phyloP scores from a whole-genome alignment of 768 basidiomycete species.

The Hebeloma cylindrosporum region DNA sequence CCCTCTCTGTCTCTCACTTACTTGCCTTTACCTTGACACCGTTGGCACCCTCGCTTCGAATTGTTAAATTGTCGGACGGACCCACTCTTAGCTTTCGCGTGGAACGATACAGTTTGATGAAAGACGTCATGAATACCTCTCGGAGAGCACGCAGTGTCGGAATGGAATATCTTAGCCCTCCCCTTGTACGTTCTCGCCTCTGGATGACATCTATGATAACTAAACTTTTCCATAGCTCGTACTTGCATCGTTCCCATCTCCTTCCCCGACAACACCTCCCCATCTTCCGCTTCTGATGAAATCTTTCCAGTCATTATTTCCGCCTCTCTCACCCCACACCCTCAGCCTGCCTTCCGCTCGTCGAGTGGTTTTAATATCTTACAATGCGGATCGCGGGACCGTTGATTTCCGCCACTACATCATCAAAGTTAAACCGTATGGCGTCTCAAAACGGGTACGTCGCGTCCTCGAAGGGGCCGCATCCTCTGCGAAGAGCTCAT shows the following conservation, averaged over 20 bases:
- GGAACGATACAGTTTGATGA: slow-evolving; percentile 89
- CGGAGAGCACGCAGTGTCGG: slow-evolving; percentile 73
- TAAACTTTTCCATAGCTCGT: slow-evolving; percentile 63
- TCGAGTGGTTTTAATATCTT: slow-evolving; percentile 89
- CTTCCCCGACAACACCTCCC: slow-evolving; percentile 70
- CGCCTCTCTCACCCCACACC: slow-evolving; percentile 81
- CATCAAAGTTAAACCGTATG: slow-evolving; percentile 93
- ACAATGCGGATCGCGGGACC: slow-evolving; percentile 82
- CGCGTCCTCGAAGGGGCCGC: slow-evolving; percentile 71
- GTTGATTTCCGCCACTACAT: slow-evolving; percentile 93
- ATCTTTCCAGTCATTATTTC: slow-evolving; percentile 95
- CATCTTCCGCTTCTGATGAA: slow-evolving; percentile 93
- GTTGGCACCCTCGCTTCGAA: slow-evolving; percentile 80
- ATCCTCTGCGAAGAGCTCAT: slow-evolving; percentile 31
- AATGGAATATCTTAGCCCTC: slow-evolving; percentile 88
- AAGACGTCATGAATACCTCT: slow-evolving; percentile 70
- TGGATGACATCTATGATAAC: neutral
- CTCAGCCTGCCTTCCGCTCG: slow-evolving; percentile 87
- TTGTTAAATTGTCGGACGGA: slow-evolving; percentile 84
- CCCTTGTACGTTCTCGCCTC: slow-evolving; percentile 59
- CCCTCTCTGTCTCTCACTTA: slow-evolving; percentile 88
- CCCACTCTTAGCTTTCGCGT: slow-evolving; percentile 93
- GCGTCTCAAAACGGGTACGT: slow-evolving; percentile 89
- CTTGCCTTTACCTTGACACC: slow-evolving; percentile 89
- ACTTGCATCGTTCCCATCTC: slow-evolving; percentile 81